Evolutionary conservation across 1,139 yeast genomes (phyloP).

Genomic region (Kazachstania sp.): DNA sequence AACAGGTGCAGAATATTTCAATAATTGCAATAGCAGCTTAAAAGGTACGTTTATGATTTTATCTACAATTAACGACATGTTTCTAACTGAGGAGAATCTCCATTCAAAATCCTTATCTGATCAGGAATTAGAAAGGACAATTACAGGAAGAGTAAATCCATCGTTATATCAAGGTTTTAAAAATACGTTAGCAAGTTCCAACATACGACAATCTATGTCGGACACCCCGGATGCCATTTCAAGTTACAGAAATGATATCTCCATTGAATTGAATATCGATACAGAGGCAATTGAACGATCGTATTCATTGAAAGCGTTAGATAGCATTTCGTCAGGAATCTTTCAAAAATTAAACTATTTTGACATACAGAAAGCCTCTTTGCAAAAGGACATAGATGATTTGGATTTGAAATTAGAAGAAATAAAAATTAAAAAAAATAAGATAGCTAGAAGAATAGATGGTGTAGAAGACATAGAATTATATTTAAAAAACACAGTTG

Average conservation of each 20-base stretch:
- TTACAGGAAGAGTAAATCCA: neutral
- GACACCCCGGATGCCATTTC: neutral
- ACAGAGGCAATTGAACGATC: constrained; percentile 17
- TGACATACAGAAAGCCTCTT: constrained; percentile 11
- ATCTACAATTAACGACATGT: neutral
- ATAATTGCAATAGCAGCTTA: neutral
- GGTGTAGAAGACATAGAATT: constrained; percentile 48
- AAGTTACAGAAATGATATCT: neutral
- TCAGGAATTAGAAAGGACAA: neutral
- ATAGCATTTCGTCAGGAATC: constrained; percentile 6
- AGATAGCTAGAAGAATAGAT: constrained; percentile 46
- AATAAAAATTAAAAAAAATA: constrained; percentile 39
- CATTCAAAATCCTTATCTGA: neutral
- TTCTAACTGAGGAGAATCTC: neutral
- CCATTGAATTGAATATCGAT: constrained; percentile 5
- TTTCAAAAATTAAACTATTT: constrained; percentile 2
- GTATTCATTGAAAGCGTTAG: constrained; percentile 34
- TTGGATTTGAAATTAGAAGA: constrained; percentile 46
- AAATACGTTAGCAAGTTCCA: neutral
- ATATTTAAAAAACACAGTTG: constrained; percentile 39
- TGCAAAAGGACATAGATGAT: constrained; percentile 41
- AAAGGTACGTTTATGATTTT: neutral
- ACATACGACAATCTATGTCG: neutral
- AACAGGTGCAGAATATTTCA: neutral
- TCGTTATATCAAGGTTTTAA: constrained; percentile 1